Base-by-base conservation (phyloP, 2,329 filamentous ascomycete genomes). In the Talaromyces sp. region DNA sequence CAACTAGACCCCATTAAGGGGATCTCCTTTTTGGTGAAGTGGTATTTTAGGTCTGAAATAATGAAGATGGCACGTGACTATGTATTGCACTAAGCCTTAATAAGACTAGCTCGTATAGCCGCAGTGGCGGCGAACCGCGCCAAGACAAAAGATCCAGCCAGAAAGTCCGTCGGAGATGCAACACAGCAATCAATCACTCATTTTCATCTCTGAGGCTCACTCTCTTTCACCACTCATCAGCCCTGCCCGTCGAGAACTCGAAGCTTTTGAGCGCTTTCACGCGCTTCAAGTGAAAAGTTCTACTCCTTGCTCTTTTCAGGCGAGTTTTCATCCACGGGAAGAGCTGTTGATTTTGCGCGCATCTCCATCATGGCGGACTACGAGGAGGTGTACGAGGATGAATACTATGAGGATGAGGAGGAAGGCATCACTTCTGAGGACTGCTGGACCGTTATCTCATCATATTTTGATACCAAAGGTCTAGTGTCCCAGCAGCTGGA, bases 401-500 rank as follows among this genome's bases (percentile, higher is more conserved):
- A 86, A 68, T 86, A 88, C 68, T 90, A 90, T 72, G 87, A 85
- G 67, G 87, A 90, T 66, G 87, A 81, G 66, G 87, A 85, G 66
- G 88, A 90, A 67, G 88, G 82, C 47, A 97, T 98, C 81, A 97
- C 93, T 31, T 92, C 93, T 67, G 95, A 98, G 82, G 96, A 99
- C 81, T 97, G 93, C 83, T 99, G 96, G 95, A 91, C 90, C 69
- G 94, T 98, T 74, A 98, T 99, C 76, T 93, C 91, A 64, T 91
- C 95, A 10, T 98, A 97, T 83, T 99, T 99, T 81, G 92, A 97
- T 72, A 87, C 88, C 68, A 99, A 98, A 81, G 94, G 95, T 73
- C 85, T 99, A 37, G 95, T 97, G 24, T 97, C 95, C 16, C 94
- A 99, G 80, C 95, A 99, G 82, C 89, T 98, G 68, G 94, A 98